Evolutionary conservation across 306 rosid species (phyloP), one percentile per base, ranked within the genome.

Genomic region (Senna tora): DNA sequence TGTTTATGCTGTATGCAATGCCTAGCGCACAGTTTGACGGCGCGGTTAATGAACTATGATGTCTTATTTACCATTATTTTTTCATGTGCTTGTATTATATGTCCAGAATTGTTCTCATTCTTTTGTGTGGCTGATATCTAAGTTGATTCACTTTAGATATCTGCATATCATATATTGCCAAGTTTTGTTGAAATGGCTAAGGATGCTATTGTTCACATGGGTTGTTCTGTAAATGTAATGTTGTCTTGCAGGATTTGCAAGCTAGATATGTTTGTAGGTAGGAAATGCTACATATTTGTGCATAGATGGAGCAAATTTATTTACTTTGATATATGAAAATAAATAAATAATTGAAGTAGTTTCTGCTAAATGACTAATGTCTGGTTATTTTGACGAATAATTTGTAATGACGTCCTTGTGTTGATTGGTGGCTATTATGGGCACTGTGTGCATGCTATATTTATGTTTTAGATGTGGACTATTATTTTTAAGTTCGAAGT

Each of bases 401-500:
- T 51, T 32, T 38, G 1, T 30, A 21, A 52, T n/a, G 22, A 30
- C 7, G 65, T 39, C 32, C 32, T 36, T 8, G 16, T 61, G 5
- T 61, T 9, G 9, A 61, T 61, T 61, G 30, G 30, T 52, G 50
- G 46, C 45, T 19, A 67, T 67, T 65, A 25, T 50, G 43, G 42
- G 67, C 28, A 20, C 32, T 33, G 33, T 22, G 20, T 63, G 34
- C 28, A 30, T 55, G 36, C 43, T 34, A 25, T 34, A 25, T 67
- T 16, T 67, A 34, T 60, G 19, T 57, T 65, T 59, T 71, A 49
- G 34, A 71, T 33, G 42, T 71, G 55, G 51, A 75, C 36, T 33
- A 60, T 15, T 65, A 16, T 41, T 43, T n/a, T n/a, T 20, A 34
- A 43, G 32, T 71, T 68, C 64, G 5, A 60, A 50, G 34, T 53